A percentile compares a stretch with the other conserved stretches of the same genome.
These are phyloP conservation scores for Tephrocybe rancida DNA, from an alignment of 768 basidiomycete genomes.

Conservation along the genomic window DNA sequence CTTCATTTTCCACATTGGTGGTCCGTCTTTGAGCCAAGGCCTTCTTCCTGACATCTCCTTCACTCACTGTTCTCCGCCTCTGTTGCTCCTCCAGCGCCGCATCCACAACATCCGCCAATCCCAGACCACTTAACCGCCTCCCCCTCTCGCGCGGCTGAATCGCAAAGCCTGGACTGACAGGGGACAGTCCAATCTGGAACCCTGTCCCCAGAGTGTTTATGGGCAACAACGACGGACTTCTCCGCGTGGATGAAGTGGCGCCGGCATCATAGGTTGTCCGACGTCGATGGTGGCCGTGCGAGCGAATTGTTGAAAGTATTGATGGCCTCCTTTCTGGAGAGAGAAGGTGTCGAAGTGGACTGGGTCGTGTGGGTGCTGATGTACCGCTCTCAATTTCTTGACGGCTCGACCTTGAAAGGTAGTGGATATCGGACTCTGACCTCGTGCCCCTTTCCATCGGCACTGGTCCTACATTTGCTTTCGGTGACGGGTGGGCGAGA, in stretches of 20 bases:
- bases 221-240: conserved; percentile 28
- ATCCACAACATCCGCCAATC: conserved; percentile 33
- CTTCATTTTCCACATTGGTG: conserved; percentile 11
- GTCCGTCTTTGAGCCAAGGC: conserved; percentile 9
- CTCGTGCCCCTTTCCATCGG: conserved; percentile 33
- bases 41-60: conserved; percentile 39
- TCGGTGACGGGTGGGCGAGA: not conserved
- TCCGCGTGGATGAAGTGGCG: not conserved
- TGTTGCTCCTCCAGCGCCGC: conserved; percentile 21
- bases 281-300: conserved; percentile 2
- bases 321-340: conserved; percentile 6
- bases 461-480: conserved; percentile 20
- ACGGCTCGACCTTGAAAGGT: conserved; percentile 1
- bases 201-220: conserved; percentile 48
- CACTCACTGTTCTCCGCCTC: conserved; percentile 54
- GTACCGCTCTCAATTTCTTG: not conserved
- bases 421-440: conserved; percentile 29
- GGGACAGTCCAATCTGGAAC: conserved; percentile 76
- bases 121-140: conserved; percentile 42
- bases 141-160: conserved; percentile 58
- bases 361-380: not conserved
- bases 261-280: conserved; percentile 14
- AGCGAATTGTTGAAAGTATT: not conserved
- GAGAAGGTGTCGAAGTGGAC: not conserved
- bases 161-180: conserved; percentile 78